Evolutionary conservation across 164 flowering plant genomes (phyloP).

Genomic region (Tinospora cordifolia): DNA sequence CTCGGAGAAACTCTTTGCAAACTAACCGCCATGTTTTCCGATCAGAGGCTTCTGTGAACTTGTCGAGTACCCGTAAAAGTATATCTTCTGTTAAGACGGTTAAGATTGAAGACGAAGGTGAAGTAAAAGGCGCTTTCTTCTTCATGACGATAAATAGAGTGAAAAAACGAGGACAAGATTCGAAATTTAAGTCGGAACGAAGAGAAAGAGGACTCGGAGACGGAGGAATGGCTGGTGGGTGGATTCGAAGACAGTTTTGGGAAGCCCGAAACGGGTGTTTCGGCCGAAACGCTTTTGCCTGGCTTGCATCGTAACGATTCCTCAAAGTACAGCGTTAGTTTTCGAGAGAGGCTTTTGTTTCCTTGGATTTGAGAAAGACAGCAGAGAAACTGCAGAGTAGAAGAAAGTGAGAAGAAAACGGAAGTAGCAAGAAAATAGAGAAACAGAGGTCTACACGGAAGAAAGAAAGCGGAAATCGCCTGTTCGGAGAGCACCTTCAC

Average conservation of each 20-base stretch:
- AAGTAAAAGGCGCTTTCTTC: not conserved
- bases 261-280: conserved; percentile 6
- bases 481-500: conserved; percentile 20
- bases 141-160: not conserved
- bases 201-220: conserved; percentile 41
- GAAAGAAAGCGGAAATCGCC: conserved; percentile 5
- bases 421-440: too few species aligned
- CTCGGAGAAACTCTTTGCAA: conserved; percentile 43
- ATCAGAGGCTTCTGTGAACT: conserved; percentile 26
- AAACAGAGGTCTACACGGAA: too few species aligned
- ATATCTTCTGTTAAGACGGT: conserved; percentile 43
- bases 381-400: too few species aligned
- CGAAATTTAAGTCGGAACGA: conserved; percentile 35
- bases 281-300: conserved; percentile 7
- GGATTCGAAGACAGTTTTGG: not conserved
- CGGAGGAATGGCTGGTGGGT: conserved; percentile 31
- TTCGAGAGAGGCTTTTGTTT: too few species aligned
- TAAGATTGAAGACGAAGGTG: conserved; percentile 17
- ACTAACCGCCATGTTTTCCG: conserved; percentile 47
- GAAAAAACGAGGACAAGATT: not conserved
- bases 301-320: conserved; percentile 11
- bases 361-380: too few species aligned
- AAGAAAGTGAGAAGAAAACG: too few species aligned
- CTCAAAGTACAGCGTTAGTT: too few species aligned
- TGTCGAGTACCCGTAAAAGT: conserved; percentile 27